phyloP scores from a whole-genome alignment of 352 stramenopile genomes.

The Elongisporangium senticosum region DNA sequence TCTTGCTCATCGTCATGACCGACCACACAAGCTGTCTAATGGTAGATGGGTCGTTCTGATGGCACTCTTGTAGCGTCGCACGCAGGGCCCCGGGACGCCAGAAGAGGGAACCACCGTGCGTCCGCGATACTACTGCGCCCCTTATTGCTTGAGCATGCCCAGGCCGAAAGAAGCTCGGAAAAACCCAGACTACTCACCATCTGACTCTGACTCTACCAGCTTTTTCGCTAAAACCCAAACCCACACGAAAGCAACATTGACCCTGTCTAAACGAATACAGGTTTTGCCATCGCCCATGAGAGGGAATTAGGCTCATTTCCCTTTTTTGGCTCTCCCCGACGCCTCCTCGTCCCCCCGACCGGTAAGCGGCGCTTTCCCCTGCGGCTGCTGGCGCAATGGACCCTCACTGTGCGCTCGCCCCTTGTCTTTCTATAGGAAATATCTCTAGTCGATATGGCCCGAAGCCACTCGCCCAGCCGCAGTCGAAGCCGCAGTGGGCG shows the following conservation, averaged over 20 bases:
- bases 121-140: not conserved
- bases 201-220: not conserved
- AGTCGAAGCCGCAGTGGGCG: not conserved
- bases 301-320: not conserved
- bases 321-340: not conserved
- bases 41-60: not conserved
- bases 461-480: not conserved
- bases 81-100: not conserved
- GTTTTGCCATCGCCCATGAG: not conserved
- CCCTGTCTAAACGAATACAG: not conserved
- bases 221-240: not conserved
- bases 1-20: not conserved
- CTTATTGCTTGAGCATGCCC: not conserved
- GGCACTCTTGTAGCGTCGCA: conserved; percentile 1
- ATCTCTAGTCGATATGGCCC: not conserved
- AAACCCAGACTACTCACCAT: not conserved
- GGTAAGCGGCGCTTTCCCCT: not conserved
- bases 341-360: not conserved
- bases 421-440: not conserved
- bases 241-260: too few species aligned
- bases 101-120: not conserved
- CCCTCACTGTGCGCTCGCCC: not conserved
- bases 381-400: not conserved
- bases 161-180: not conserved
- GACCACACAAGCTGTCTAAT: not conserved